These are phyloP conservation scores for Tetrastigma voinierianum DNA, from an alignment of 164 flowering plant genomes.

Conservation along the genomic window DNA sequence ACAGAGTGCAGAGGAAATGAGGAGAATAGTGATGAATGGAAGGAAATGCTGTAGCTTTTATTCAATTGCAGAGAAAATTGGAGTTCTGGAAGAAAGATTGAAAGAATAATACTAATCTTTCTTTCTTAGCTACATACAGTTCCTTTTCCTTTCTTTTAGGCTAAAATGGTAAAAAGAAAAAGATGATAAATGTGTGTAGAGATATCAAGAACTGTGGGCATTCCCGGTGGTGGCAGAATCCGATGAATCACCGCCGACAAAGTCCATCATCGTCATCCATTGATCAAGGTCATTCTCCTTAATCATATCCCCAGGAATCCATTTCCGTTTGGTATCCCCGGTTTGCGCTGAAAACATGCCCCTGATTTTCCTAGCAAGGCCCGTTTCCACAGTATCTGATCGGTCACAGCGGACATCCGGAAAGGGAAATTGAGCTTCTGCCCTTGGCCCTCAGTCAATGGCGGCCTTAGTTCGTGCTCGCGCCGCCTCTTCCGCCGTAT, in stretches of 20 bases:
- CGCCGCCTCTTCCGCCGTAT: slow-evolving; percentile 50
- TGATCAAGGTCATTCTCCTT: slow-evolving; percentile 31
- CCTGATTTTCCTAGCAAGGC: too few species aligned
- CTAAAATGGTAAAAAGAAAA: too few species aligned
- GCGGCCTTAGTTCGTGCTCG: slow-evolving; percentile 52
- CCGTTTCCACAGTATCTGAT: not conserved
- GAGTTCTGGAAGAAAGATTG: too few species aligned
- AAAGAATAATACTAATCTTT: too few species aligned
- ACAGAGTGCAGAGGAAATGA: too few species aligned
- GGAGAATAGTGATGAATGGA: too few species aligned
- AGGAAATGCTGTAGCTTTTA: too few species aligned
- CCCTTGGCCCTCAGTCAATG: slow-evolving; percentile 45
- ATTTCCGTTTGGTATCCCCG: not conserved
- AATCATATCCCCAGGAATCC: slow-evolving; percentile 22
- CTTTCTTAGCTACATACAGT: too few species aligned
- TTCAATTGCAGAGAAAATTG: too few species aligned
- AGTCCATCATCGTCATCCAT: slow-evolving; percentile 28
- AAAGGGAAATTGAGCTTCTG: slow-evolving; percentile 60
- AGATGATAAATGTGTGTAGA: not conserved
- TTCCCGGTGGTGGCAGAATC: slow-evolving; percentile 21
- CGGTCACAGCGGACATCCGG: slow-evolving; percentile 8
- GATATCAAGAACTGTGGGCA: not conserved
- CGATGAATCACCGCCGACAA: slow-evolving; percentile 15
- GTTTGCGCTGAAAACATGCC: not conserved
- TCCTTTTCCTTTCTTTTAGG: too few species aligned